Evolutionary conservation across 164 flowering plant genomes (phyloP).

Genomic region (Nelumbo lutea): DNA sequence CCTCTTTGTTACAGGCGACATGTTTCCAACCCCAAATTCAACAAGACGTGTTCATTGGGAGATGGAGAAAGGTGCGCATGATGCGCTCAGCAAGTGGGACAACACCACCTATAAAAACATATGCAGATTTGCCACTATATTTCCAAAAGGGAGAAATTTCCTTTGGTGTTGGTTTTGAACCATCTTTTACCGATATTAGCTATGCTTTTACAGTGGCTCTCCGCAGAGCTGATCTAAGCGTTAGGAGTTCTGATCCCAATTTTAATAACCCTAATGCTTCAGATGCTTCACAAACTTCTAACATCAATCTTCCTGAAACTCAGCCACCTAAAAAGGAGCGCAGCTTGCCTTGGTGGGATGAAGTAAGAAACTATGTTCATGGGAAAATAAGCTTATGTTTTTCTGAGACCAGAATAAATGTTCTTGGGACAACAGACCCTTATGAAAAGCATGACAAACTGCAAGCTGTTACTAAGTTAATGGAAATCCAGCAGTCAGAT

Average conservation of each 20-base stretch:
- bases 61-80: slow-evolving; percentile 88
- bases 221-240: slow-evolving; percentile 87
- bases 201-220: slow-evolving; percentile 98
- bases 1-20: slow-evolving; percentile 67
- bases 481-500: slow-evolving; percentile 92
- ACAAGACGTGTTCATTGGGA: slow-evolving; percentile 87
- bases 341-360: slow-evolving; percentile 99
- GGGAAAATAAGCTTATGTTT: slow-evolving; percentile 62
- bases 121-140: slow-evolving; percentile 66
- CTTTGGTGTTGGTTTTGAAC: slow-evolving; percentile 95
- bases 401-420: slow-evolving; percentile 54
- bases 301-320: slow-evolving; percentile 7
- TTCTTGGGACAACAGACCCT: slow-evolving; percentile 90
- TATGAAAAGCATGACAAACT: slow-evolving; percentile 88
- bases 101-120: slow-evolving; percentile 94
- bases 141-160: slow-evolving; percentile 75
- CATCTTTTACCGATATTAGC: slow-evolving; percentile 84
- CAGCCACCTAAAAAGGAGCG: slow-evolving; percentile 84
- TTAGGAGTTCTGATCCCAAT: slow-evolving; percentile 26
- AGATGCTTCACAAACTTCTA: slow-evolving; percentile 1
- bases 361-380: slow-evolving; percentile 83
- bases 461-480: slow-evolving; percentile 49
- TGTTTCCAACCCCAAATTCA: slow-evolving; percentile 88
- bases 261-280: slow-evolving; percentile 25
- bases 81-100: slow-evolving; percentile 95